Evolutionary conservation across 768 basidiomycete genomes (phyloP).

Genomic region (Tulasnella sp.): DNA sequence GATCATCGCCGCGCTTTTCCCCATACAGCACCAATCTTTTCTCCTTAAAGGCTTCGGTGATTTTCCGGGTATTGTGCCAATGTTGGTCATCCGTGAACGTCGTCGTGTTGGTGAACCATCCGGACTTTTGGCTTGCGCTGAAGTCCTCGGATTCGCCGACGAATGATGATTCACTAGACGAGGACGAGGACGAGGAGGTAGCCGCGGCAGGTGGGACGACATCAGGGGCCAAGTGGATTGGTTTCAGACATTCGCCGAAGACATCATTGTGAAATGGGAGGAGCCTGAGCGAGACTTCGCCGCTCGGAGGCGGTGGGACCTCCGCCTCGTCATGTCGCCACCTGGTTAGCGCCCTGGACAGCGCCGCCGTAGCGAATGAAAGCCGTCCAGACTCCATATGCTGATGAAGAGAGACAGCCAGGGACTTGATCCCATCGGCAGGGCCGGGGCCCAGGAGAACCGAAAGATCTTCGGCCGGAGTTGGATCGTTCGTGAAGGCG

Average conservation of each 20-base stretch:
- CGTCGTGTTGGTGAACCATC: conserved; percentile 32
- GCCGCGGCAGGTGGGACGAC: neutral
- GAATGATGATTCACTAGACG: neutral
- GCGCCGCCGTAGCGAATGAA: neutral
- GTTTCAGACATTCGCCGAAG: conserved; percentile 50
- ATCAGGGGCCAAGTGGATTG: conserved; percentile 43
- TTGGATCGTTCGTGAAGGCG: conserved; percentile 41
- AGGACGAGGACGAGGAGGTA: neutral
- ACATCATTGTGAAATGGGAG: conserved; percentile 50
- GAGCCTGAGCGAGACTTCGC: conserved; percentile 35
- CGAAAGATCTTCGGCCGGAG: conserved; percentile 38
- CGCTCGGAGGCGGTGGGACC: neutral
- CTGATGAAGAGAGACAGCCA: neutral
- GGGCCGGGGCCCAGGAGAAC: conserved; percentile 42
- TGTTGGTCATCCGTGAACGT: conserved; percentile 55
- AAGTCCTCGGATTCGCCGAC: too few relatives aligned
- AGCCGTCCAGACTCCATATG: neutral
- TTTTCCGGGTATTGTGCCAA: conserved; percentile 60
- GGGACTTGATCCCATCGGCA: neutral
- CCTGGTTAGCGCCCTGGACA: neutral
- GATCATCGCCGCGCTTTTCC: conserved; percentile 1
- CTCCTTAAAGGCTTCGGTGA: conserved; percentile 41
- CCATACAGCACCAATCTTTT: conserved; percentile 1
- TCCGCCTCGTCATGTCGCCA: neutral
- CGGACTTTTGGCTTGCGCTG: neutral